Evolutionary conservation across 768 basidiomycete genomes (phyloP).

Genomic region (Auricularia cornea): DNA sequence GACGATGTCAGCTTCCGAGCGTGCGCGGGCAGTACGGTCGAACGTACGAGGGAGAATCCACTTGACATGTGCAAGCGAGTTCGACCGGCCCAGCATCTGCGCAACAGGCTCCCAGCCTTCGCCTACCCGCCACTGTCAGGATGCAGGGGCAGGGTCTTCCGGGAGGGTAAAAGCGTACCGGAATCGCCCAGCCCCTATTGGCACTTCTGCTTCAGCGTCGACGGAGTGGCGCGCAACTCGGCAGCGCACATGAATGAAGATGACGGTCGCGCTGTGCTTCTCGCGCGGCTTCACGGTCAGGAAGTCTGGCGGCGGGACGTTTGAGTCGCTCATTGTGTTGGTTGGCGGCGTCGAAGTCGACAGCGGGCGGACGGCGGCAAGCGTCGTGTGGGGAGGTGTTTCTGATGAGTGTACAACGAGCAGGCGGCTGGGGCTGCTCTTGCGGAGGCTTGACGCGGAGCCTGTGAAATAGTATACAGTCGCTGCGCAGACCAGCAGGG

Average conservation of each 20-base stretch:
- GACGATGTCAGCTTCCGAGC: conserved; percentile 6
- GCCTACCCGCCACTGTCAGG: conserved; percentile 14
- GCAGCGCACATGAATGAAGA: conserved; percentile 75
- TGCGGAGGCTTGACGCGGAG: not conserved
- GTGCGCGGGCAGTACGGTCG: not conserved
- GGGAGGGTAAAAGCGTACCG: conserved; percentile 17
- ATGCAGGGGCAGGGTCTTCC: not conserved
- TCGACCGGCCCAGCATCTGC: conserved; percentile 48
- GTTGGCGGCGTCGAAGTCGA: not conserved
- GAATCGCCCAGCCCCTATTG: conserved; percentile 69
- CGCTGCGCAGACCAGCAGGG: not conserved
- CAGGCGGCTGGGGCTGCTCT: too few relatives aligned
- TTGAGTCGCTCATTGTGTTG: not conserved
- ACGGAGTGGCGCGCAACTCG: not conserved
- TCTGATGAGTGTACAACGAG: too few relatives aligned
- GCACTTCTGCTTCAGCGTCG: not conserved
- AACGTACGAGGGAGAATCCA: conserved; percentile 85
- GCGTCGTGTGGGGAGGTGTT: too few relatives aligned
- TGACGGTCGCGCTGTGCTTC: conserved; percentile 78
- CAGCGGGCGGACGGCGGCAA: not conserved
- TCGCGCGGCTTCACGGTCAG: conserved; percentile 45
- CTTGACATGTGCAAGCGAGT: conserved; percentile 64
- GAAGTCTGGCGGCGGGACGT: conserved; percentile 32
- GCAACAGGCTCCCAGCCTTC: conserved; percentile 73
- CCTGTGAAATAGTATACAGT: not conserved